These are phyloP conservation scores for Craterostigma plantagineum DNA, from an alignment of 257 asterid species.

Conservation along the genomic window DNA sequence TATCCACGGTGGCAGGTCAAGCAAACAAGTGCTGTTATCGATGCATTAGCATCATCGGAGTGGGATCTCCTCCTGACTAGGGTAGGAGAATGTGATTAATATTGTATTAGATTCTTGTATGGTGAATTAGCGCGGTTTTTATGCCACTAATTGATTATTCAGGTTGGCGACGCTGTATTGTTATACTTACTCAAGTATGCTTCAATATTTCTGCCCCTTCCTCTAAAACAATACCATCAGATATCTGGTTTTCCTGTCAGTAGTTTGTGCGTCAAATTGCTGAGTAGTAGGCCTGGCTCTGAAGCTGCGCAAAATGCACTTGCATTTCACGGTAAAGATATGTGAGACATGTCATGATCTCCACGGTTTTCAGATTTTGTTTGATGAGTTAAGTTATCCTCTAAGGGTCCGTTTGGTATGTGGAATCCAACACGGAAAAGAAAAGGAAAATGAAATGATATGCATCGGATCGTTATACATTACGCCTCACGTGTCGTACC, in stretches of 20 bases:
- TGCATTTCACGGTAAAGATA: constrained; percentile 16
- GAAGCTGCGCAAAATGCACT: constrained; percentile 14
- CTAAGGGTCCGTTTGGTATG: no score
- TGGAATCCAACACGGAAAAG: no score
- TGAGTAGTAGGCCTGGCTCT: constrained; percentile 11
- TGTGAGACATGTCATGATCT: constrained; percentile 2
- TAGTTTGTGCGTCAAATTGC: constrained; percentile 16
- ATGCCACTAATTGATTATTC: constrained; percentile 12
- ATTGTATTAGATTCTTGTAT: not conserved
- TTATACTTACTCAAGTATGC: constrained; percentile 39
- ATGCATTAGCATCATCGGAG: constrained; percentile 34
- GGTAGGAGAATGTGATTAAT: constrained; percentile 21
- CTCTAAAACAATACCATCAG: constrained; percentile 40
- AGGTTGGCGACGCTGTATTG: constrained; percentile 77
- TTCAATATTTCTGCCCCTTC: constrained; percentile 55
- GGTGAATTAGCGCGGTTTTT: not conserved
- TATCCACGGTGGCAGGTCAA: constrained; percentile 22
- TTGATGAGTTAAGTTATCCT: not conserved
- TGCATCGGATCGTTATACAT: no score
- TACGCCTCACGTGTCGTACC: no score
- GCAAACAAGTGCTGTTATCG: constrained; percentile 31
- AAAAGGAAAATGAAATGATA: no score
- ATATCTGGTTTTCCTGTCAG: constrained; percentile 57
- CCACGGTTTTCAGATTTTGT: constrained; percentile 3
- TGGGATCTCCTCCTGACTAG: constrained; percentile 52